Conservation (phyloP, 2,329 filamentous ascomycete genomes). For the Diaporthe sp. region DNA sequence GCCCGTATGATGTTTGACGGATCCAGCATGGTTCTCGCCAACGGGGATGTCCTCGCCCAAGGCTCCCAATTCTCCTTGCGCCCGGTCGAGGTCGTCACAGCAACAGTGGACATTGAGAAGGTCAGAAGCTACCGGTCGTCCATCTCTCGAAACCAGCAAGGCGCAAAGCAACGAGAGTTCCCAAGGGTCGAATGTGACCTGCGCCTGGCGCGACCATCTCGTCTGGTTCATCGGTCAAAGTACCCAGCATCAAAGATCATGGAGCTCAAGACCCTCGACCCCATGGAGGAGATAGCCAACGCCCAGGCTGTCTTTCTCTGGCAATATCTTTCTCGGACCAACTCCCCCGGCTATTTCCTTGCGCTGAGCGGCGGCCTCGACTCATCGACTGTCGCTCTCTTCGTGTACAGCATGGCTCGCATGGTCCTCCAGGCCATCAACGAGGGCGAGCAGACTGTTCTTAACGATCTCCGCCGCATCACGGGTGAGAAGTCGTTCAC, state of each 20-base stretch:
- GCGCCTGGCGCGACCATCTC: slow-evolving; percentile 41
- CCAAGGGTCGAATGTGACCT: slow-evolving; percentile 41
- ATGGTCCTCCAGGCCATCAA: slow-evolving; percentile 39
- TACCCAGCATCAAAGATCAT: slow-evolving; percentile 35
- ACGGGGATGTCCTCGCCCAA: slow-evolving; percentile 41
- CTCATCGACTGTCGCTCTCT: slow-evolving; percentile 41
- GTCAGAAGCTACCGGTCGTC: slow-evolving; percentile 41
- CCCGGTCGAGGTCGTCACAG: slow-evolving; percentile 40
- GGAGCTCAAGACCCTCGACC: slow-evolving; percentile 39
- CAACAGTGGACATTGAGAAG: slow-evolving; percentile 40
- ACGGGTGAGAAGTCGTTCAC: slow-evolving; percentile 38
- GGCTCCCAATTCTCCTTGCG: slow-evolving; percentile 41
- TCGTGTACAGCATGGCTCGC: slow-evolving; percentile 42
- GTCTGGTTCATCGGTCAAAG: slow-evolving; percentile 43
- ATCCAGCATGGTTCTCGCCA: slow-evolving; percentile 40
- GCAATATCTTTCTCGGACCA: slow-evolving; percentile 41
- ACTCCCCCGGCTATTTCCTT: slow-evolving; percentile 40
- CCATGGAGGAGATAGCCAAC: slow-evolving; percentile 50
- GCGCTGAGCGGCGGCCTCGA: slow-evolving; percentile 42
- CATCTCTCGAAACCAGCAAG: slow-evolving; percentile 41
- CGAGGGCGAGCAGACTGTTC: slow-evolving; percentile 38
- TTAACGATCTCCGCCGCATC: slow-evolving; percentile 39
- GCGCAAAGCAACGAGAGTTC: slow-evolving; percentile 40
- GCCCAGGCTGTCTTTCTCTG: slow-evolving; percentile 44
- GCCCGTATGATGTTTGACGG: slow-evolving; percentile 57